A percentile compares a stretch with the other conserved stretches of the same genome.
These are phyloP conservation scores for Microdochium bolleyi DNA, from an alignment of 2,329 filamentous ascomycete genomes.

Conservation along the genomic window DNA sequence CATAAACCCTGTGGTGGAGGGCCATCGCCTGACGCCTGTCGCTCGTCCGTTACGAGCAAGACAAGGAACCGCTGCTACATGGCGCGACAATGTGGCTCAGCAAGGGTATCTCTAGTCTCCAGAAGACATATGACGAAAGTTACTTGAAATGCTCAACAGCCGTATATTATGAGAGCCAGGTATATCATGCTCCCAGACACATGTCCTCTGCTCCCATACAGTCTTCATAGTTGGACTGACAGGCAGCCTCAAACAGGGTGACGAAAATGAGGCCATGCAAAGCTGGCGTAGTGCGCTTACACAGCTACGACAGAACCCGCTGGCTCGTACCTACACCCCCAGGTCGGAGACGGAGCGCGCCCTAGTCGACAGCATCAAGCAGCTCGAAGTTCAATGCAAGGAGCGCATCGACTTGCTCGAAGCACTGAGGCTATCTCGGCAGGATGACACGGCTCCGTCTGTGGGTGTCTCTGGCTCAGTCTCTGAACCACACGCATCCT, in stretches of 20 bases:
- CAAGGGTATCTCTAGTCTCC: constrained; percentile 61
- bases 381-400: constrained; percentile 86
- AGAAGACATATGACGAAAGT: constrained; percentile 97
- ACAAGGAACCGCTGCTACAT: background rate
- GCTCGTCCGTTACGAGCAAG: too few species aligned
- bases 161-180: constrained; percentile 91
- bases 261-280: constrained; percentile 82
- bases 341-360: constrained; percentile 78
- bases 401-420: constrained; percentile 86
- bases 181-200: constrained; percentile 26
- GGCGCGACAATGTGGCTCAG: constrained; percentile 39
- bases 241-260: constrained; percentile 51
- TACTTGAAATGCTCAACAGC: constrained; percentile 93
- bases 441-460: constrained; percentile 25
- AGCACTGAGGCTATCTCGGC: constrained; percentile 62
- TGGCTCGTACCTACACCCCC: constrained; percentile 63
- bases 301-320: constrained; percentile 80
- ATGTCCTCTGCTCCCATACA: constrained; percentile 3
- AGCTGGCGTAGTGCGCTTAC: constrained; percentile 87
- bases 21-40: too few species aligned
- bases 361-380: constrained; percentile 69
- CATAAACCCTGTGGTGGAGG: too few species aligned
- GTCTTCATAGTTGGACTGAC: background rate
- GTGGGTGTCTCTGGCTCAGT: background rate
- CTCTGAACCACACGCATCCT: background rate